Percentiles rank a stretch among this genome's conserved stretches.
phyloP scores from a whole-genome alignment of 106 monocot genomes.

The Gastrodia elata region DNA sequence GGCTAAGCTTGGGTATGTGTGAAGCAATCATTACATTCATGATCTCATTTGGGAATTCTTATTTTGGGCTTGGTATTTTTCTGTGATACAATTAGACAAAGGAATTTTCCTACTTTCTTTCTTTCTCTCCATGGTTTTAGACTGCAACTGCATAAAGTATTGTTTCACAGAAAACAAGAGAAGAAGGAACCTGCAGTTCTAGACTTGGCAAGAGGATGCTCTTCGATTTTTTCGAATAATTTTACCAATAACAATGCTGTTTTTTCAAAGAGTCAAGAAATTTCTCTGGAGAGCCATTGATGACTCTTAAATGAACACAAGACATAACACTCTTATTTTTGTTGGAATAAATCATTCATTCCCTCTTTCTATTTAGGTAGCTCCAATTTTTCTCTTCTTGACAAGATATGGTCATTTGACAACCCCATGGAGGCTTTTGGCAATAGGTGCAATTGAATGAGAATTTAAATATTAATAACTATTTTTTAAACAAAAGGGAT shows the following conservation, averaged over 20 bases:
- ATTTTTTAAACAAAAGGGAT: neutral
- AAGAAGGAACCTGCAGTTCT: conserved; percentile 15
- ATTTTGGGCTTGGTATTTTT: conserved; percentile 62
- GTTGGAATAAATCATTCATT: neutral
- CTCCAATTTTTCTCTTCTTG: conserved; percentile 19
- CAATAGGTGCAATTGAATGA: conserved; percentile 2
- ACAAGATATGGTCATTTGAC: conserved; percentile 17
- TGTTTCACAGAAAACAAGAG: conserved; percentile 34
- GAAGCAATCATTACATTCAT: no score
- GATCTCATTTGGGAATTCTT: conserved; percentile 36
- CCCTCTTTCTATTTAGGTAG: conserved; percentile 9
- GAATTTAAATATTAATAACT: neutral
- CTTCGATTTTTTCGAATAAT: conserved; percentile 31
- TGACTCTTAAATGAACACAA: conserved; percentile 69
- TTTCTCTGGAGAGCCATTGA: conserved; percentile 84
- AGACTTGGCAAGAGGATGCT: conserved; percentile 46
- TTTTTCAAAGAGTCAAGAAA: conserved; percentile 31
- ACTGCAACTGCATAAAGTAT: neutral
- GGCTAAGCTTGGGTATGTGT: no score
- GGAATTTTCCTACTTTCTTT: neutral
- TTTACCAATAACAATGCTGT: conserved; percentile 51
- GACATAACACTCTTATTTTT: no score
- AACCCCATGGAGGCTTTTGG: conserved; percentile 17
- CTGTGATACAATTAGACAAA: conserved; percentile 9
- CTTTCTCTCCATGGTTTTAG: neutral